phyloP scores from a whole-genome alignment of 805 yeast species.

The Yarrowia deformans region DNA sequence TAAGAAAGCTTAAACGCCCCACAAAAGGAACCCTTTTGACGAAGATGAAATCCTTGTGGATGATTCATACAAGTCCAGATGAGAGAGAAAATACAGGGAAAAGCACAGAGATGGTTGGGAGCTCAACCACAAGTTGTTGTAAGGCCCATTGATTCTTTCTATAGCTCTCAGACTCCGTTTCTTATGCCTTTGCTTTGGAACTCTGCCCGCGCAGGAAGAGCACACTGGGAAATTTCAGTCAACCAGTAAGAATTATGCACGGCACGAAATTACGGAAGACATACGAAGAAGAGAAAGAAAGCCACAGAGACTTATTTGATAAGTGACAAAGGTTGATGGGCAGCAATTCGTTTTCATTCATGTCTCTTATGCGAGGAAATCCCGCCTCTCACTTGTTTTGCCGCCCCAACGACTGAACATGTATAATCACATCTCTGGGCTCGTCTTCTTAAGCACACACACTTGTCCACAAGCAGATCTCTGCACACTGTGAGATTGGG shows the following conservation, averaged over 20 bases:
- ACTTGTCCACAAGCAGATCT: background rate
- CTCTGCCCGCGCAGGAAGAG: conserved; percentile 13
- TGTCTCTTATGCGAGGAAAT: too few species aligned
- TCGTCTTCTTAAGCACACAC: background rate
- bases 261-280: background rate
- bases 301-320: background rate
- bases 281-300: background rate
- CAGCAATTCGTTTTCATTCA: too few species aligned
- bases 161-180: too few species aligned
- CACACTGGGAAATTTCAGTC: background rate
- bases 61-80: too few species aligned
- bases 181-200: conserved; percentile 4
- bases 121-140: too few species aligned
- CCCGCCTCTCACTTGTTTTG: too few species aligned
- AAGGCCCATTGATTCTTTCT: too few species aligned
- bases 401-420: too few species aligned
- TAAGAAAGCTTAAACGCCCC: background rate
- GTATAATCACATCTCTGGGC: background rate
- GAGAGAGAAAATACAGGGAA: background rate
- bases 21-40: background rate
- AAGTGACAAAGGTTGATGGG: too few species aligned
- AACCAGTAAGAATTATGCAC: conserved; percentile 15
- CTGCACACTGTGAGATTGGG: background rate
- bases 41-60: background rate
- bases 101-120: too few species aligned